phyloP scores from a whole-genome alignment of 2,329 filamentous ascomycete species.

The Cercospora sp. region DNA sequence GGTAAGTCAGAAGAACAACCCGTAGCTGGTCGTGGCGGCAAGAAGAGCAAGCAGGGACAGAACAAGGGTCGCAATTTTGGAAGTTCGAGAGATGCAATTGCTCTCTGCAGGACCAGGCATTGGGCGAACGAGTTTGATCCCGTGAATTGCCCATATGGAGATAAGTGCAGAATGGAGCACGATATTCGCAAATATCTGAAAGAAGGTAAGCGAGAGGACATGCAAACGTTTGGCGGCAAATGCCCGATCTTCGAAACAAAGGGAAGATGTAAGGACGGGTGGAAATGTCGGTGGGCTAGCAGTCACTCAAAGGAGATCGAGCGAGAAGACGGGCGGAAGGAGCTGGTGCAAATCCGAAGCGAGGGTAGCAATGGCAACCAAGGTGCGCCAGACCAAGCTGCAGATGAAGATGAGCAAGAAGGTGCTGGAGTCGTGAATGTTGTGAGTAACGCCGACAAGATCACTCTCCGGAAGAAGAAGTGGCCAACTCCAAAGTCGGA shows the following conservation, averaged over 20 bases:
- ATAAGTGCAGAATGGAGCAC: slow-evolving; percentile 79
- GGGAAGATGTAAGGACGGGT: slow-evolving; percentile 78
- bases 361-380: slow-evolving; percentile 30
- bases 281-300: slow-evolving; percentile 88
- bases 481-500: slow-evolving; percentile 72
- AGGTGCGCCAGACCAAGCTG: slow-evolving; percentile 1
- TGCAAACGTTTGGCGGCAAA: slow-evolving; percentile 71
- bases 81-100: slow-evolving; percentile 71
- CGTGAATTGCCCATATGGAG: slow-evolving; percentile 70
- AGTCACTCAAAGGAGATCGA: slow-evolving; percentile 84
- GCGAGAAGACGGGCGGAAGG: slow-evolving; percentile 75
- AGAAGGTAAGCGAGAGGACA: slow-evolving; percentile 76
- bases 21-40: slow-evolving; percentile 34
- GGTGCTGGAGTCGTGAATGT: slow-evolving; percentile 71
- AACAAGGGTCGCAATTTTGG: slow-evolving; percentile 84
- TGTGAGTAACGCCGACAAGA: slow-evolving; percentile 68
- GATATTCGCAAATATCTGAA: slow-evolving; percentile 81
- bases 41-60: slow-evolving; percentile 67
- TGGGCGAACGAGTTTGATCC: slow-evolving; percentile 80
- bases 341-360: slow-evolving; percentile 70
- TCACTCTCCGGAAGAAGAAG: slow-evolving; percentile 71
- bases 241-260: slow-evolving; percentile 79
- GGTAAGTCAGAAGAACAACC: slow-evolving; percentile 43
- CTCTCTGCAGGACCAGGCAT: slow-evolving; percentile 73
- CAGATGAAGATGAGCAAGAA: slow-evolving; percentile 42